Evolutionary conservation across 345 rosid genomes (phyloP), one percentile per base, ranked within the genome.

Genomic region (Euclidium syriacum): DNA sequence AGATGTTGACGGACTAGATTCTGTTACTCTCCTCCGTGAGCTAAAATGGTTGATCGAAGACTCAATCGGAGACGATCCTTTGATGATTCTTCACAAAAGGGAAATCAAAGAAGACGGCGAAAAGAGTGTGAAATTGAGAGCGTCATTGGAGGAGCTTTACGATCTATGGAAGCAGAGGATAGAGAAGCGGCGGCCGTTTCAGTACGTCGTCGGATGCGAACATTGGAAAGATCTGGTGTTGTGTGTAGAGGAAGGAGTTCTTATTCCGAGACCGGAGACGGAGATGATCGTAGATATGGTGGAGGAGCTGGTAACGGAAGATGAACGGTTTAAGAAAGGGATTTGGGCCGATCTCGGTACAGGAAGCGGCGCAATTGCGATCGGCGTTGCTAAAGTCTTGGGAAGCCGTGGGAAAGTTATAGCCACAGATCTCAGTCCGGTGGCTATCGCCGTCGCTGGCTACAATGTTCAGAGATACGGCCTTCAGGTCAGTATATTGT

Each of bases 251-350:
- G 96, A 90, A 78, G 97, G 97, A 18, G 90, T 94, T 46, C 73
- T 94, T 60, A 90, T 94, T 72, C 99, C 99, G 4, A 77, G 97
- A 71, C 96, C 97, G 0, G 96, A 94, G 77, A 94, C 99, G 49
- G 96, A 85, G 63, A 25, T 81, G 68, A 64, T 94, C 48, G 76
- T 85, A 25, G 96, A 90, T 72, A 40, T 90, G 71, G 97, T 84
- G 15, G 70, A 39, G 34, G 80, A 79, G 58, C 72, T 51, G 18
- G 71, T 85, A 2, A 63, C 61, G 29, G 71, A 40, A 12, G 52
- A 74, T 34, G 63, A 39, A 4, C 66, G 38, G 24, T 68, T 79
- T 64, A 64, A 62, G 52, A 74, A 78, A 29, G 87, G 90, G 6
- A 12, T 77, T 54, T 94, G 97, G 97, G 99, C 77, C 0, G 99